These are phyloP conservation scores for Taphrina communis DNA, from an alignment of 1,139 yeast species.

Conservation along the genomic window DNA sequence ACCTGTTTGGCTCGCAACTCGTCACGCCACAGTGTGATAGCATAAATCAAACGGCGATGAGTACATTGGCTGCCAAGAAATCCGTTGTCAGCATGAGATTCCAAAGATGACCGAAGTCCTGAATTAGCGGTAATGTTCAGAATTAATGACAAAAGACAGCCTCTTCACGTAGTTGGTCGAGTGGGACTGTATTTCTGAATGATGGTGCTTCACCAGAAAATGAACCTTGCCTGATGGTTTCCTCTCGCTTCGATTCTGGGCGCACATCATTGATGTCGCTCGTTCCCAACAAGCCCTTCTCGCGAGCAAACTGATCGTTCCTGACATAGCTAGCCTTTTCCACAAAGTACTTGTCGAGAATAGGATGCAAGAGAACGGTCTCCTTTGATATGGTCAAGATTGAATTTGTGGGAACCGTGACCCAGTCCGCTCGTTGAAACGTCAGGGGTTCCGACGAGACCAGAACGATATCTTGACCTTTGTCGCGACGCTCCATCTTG, in stretches of 20 bases:
- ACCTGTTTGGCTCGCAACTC: conserved; percentile 25
- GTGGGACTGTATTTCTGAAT: conserved; percentile 9
- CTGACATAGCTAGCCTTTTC: conserved; percentile 27
- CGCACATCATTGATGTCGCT: conserved; percentile 19
- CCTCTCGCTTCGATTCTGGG: conserved; percentile 23
- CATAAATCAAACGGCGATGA: conserved; percentile 21
- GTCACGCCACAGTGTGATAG: conserved; percentile 26
- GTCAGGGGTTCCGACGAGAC: conserved; percentile 96
- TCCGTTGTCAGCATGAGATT: not conserved
- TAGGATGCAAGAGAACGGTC: conserved; percentile 88
- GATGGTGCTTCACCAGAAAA: conserved; percentile 6
- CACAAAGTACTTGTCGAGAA: conserved; percentile 49
- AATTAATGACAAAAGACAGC: conserved; percentile 2
- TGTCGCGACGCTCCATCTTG: conserved; percentile 88
- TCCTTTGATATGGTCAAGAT: conserved; percentile 80
- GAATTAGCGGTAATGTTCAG: not conserved
- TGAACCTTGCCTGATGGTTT: conserved; percentile 10
- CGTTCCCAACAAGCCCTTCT: conserved; percentile 24
- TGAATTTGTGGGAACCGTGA: conserved; percentile 93
- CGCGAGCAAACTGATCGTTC: conserved; percentile 25
- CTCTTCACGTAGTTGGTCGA: conserved; percentile 4
- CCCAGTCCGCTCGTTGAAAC: conserved; percentile 96
- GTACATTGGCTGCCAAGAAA: not conserved
- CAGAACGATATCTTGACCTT: conserved; percentile 93
- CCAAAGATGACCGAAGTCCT: not conserved